Base-by-base conservation (phyloP, 768 basidiomycete genomes). In the Termitomyces eurrhizus region DNA sequence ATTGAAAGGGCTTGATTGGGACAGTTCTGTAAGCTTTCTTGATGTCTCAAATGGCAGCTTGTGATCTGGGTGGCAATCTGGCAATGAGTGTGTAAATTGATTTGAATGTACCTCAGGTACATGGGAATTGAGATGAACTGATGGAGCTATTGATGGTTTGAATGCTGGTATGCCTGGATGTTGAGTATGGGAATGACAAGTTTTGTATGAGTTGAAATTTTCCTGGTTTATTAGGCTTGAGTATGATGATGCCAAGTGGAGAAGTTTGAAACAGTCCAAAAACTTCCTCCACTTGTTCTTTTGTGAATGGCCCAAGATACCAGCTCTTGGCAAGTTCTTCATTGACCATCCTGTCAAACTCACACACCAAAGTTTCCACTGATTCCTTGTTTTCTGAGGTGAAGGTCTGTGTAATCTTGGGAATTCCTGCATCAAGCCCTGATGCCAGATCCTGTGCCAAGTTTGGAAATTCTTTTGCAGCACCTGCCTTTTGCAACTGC, bases 31-130 rank as follows among this genome's bases (percentile, higher is more conserved):
- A 80, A 0, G 78, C 80, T 58, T 79, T 75, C 0, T 70, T 62
- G 2, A 81, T 70, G 37, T 83, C 77, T 0, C 72, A 60, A 16
- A 77, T 35, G 52, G 74, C 69, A 0, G 66, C 74, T 63, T 80
- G 72, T 21, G 21, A 21, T 21, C 21, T 21, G 21, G 21, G 21
- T 21, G 21, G 21, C 21, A 21, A 21, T 21, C 21, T 21, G 21
- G 21, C 21, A 21, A 21, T 21, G 21, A 21, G n/a, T n/a, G n/a
- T n/a, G n/a, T n/a, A 0, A 75, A 75, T 0, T n/a, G n/a, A n/a
- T n/a, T n/a, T n/a, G n/a, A n/a, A n/a, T n/a, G n/a, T n/a, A n/a
- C n/a, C n/a, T n/a, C 50, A 52, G 16, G 50, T 52, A n/a, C 50
- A 52, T 7, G 50, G 50, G 11, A 52, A 52, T 8, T 18, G 2